These are phyloP conservation scores for Tetramitus jugosus DNA, from an alignment of 208 protist genomes.

Conservation along the genomic window DNA sequence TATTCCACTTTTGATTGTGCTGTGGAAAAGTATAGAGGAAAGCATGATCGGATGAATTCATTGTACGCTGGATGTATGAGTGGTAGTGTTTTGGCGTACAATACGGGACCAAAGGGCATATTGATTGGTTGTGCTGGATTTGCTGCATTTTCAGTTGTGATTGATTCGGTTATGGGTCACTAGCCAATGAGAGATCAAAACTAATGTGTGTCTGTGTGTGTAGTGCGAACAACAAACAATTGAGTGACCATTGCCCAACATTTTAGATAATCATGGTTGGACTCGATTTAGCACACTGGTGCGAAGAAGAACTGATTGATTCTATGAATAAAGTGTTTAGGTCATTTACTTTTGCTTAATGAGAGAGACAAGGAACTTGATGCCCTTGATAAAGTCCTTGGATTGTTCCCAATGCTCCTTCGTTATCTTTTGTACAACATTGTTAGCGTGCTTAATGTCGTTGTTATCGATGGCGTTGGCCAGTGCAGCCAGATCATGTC, in stretches of 20 bases:
- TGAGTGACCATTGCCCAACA: too few relatives aligned
- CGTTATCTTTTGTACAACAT: neutral
- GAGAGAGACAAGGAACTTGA: conserved; percentile 21
- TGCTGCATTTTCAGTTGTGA: neutral
- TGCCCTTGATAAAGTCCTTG: neutral
- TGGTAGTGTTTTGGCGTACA: neutral
- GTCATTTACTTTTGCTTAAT: too few relatives aligned
- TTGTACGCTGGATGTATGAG: conserved; percentile 13
- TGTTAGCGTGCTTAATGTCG: neutral
- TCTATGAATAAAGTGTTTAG: too few relatives aligned
- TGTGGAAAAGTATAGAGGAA: conserved; percentile 9
- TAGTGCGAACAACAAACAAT: too few relatives aligned
- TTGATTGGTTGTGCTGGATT: neutral
- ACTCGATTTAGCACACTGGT: too few relatives aligned
- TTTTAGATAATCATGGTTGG: too few relatives aligned
- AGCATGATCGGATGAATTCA: neutral
- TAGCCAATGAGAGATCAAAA: too few relatives aligned
- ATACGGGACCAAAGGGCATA: neutral
- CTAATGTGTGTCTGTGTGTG: too few relatives aligned
- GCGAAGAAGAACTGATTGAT: too few relatives aligned
- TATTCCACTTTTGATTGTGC: conserved; percentile 5
- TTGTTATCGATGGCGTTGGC: neutral
- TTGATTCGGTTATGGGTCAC: conserved; percentile 15
- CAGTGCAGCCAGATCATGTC: neutral
- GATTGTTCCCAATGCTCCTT: neutral